These are phyloP conservation scores for Phytophthora foliorum DNA, from an alignment of 352 stramenopile species.

Conservation along the genomic window DNA sequence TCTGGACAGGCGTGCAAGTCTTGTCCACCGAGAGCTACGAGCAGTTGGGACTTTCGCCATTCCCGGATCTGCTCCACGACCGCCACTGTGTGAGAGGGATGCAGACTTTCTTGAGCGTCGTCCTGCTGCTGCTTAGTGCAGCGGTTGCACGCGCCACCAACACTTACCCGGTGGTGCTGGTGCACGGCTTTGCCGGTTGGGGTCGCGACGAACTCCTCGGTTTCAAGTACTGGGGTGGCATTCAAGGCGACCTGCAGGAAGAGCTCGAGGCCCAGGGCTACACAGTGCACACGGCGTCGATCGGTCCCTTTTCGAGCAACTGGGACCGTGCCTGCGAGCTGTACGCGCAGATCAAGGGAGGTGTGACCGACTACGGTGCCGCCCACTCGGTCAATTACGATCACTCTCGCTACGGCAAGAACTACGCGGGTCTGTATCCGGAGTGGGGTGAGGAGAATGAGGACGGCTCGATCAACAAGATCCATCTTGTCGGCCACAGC, in stretches of 20 bases:
- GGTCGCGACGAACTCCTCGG: conserved; percentile 50
- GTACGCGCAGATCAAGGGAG: conserved; percentile 72
- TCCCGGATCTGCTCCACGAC: conserved; percentile 12
- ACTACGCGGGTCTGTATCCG: conserved; percentile 60
- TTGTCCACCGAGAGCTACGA: conserved; percentile 2
- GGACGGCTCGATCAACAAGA: conserved; percentile 61
- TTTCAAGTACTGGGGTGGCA: conserved; percentile 61
- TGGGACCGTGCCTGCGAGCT: conserved; percentile 73
- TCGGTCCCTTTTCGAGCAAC: conserved; percentile 69
- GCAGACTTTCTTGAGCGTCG: conserved; percentile 24
- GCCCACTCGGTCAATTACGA: conserved; percentile 47
- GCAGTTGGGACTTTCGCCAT: conserved; percentile 10
- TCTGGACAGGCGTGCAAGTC: not conserved
- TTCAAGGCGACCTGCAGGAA: conserved; percentile 55
- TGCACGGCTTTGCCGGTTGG: conserved; percentile 64
- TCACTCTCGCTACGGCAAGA: conserved; percentile 51
- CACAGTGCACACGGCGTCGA: conserved; percentile 56
- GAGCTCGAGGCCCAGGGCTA: conserved; percentile 54
- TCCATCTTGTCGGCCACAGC: conserved; percentile 78
- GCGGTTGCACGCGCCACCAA: conserved; percentile 32
- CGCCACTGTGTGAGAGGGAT: not conserved
- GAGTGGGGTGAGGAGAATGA: conserved; percentile 60
- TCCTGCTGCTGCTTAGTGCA: conserved; percentile 27
- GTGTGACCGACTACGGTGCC: conserved; percentile 52
- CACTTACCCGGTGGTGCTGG: conserved; percentile 59